These are phyloP conservation scores for Diaporthe citrichinensis DNA, from an alignment of 2,329 filamentous ascomycete genomes.

Conservation along the genomic window DNA sequence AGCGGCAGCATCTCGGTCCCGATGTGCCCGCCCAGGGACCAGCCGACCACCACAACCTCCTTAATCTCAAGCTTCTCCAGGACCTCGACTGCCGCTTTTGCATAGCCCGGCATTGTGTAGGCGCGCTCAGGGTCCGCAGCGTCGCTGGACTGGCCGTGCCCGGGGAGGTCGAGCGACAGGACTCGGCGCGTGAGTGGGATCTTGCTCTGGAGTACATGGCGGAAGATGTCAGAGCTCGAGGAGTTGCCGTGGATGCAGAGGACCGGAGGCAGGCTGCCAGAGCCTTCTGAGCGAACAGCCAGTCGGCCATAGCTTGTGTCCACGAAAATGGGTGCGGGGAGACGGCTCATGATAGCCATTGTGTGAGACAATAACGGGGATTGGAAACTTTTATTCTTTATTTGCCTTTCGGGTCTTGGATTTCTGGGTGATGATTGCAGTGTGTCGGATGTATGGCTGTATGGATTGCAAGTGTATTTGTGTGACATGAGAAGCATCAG, in stretches of 20 bases:
- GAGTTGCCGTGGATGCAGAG: constrained; percentile 5
- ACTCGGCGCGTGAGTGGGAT: neutral
- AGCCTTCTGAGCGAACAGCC: constrained; percentile 14
- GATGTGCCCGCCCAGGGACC: neutral
- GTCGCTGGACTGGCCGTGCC: neutral
- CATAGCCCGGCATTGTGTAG: neutral
- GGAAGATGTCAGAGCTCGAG: neutral
- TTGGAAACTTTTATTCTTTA: neutral
- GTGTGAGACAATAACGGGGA: neutral
- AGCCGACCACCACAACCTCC: constrained; percentile 9
- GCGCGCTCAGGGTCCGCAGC: neutral
- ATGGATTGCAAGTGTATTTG: neutral
- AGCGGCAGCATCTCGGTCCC: constrained; percentile 2
- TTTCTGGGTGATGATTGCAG: neutral
- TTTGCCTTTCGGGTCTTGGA: neutral
- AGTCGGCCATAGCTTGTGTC: constrained; percentile 10
- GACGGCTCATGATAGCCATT: neutral
- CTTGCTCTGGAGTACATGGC: neutral
- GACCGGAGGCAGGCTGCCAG: constrained; percentile 1
- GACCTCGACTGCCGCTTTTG: neutral
- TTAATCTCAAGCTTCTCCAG: constrained; percentile 2
- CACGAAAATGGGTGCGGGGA: neutral
- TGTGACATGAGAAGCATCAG: neutral
- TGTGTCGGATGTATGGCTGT: neutral
- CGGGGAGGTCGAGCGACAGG: neutral